phyloP scores from a whole-genome alignment of 2,329 filamentous ascomycete genomes.

The Daldinia sp. region DNA sequence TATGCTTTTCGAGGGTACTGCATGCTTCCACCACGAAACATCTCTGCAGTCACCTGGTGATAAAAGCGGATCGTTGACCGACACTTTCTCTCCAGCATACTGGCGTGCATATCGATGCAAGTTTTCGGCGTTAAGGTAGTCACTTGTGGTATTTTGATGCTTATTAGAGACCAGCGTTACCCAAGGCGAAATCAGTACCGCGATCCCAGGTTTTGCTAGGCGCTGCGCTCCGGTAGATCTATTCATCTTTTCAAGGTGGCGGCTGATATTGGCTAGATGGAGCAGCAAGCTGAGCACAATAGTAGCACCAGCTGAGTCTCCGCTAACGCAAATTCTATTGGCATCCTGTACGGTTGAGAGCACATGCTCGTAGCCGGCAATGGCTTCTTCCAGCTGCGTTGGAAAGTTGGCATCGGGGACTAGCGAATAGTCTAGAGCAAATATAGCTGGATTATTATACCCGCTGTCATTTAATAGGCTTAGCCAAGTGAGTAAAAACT shows the following conservation, averaged over 20 bases:
- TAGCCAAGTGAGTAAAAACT: slow-evolving; percentile 80
- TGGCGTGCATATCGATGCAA: slow-evolving; percentile 75
- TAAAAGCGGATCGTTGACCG: slow-evolving; percentile 62
- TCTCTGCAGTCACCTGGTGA: slow-evolving; percentile 78
- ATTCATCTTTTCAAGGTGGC: slow-evolving; percentile 40
- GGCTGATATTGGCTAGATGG: slow-evolving; percentile 62
- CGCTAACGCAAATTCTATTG: slow-evolving; percentile 72
- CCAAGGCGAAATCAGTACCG: slow-evolving; percentile 83
- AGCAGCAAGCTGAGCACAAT: slow-evolving; percentile 77
- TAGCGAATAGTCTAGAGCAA: slow-evolving; percentile 81
- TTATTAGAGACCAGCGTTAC: slow-evolving; percentile 73
- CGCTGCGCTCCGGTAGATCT: slow-evolving; percentile 49
- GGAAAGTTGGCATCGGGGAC: slow-evolving; percentile 79
- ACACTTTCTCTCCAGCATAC: slow-evolving; percentile 65
- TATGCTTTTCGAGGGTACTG: slow-evolving; percentile 72
- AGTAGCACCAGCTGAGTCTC: slow-evolving; percentile 82
- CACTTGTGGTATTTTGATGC: slow-evolving; percentile 74
- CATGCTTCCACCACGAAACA: slow-evolving; percentile 69
- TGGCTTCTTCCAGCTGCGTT: slow-evolving; percentile 73
- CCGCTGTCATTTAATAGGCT: slow-evolving; percentile 69
- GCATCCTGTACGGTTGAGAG: slow-evolving; percentile 65
- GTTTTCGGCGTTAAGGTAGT: slow-evolving; percentile 74
- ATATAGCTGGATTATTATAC: slow-evolving; percentile 79
- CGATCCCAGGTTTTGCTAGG: slow-evolving; percentile 58
- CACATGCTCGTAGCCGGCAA: slow-evolving; percentile 76